Conservation (phyloP, 75 land plant species). For the Adiantum capillusveneris region DNA sequence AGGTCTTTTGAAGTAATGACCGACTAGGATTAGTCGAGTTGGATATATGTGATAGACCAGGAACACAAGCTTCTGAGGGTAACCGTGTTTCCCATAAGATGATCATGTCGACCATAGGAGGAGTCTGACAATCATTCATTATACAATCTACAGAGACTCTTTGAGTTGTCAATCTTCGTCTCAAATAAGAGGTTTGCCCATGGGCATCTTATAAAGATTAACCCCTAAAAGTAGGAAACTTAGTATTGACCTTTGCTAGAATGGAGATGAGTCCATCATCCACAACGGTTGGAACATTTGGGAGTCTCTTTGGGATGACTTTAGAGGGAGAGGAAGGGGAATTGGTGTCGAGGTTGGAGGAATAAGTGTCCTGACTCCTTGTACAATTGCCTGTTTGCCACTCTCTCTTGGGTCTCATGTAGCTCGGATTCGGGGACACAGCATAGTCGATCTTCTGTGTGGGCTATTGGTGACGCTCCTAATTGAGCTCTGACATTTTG, state of each 20-base stretch:
- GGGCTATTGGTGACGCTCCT: slow-evolving; percentile 14
- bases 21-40: too few relatives aligned
- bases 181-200: slow-evolving; percentile 33
- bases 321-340: too few relatives aligned
- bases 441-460: slow-evolving; percentile 29
- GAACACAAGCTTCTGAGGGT: too few relatives aligned
- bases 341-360: slow-evolving; percentile 20
- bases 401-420: slow-evolving; percentile 36
- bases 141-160: slow-evolving; percentile 15
- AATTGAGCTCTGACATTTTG: slow-evolving; percentile 39
- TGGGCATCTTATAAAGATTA: too few relatives aligned
- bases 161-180: slow-evolving; percentile 21
- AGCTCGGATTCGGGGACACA: slow-evolving; percentile 46
- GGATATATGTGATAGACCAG: too few relatives aligned
- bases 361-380: slow-evolving; percentile 34
- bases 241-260: too few relatives aligned
- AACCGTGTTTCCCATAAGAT: slow-evolving; percentile 21
- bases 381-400: slow-evolving; percentile 26
- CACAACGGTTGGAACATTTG: too few relatives aligned
- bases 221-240: too few relatives aligned
- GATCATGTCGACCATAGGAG: slow-evolving; percentile 22
- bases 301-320: too few relatives aligned
- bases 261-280: too few relatives aligned
- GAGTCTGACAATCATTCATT: slow-evolving; percentile 21
- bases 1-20: too few relatives aligned